Percentiles rank a stretch among this genome's conserved stretches.
Evolutionary conservation across 2,329 filamentous ascomycete species (phyloP).

Genomic region (Mollisia scopiformis): DNA sequence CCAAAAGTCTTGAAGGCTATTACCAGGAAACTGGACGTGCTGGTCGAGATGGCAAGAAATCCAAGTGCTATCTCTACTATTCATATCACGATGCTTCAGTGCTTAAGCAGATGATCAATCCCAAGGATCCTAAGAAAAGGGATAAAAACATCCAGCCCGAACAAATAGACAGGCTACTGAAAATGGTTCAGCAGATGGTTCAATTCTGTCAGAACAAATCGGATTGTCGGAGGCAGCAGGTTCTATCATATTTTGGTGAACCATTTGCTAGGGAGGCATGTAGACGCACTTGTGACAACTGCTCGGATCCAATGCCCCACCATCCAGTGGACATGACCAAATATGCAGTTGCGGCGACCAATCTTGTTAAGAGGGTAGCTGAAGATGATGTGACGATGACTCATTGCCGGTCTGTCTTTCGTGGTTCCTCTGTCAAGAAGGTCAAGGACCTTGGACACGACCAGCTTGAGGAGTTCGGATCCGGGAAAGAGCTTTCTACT

Average conservation of each 20-base stretch:
- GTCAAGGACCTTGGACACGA: conserved; percentile 49
- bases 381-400: conserved; percentile 68
- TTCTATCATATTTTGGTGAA: conserved; percentile 95
- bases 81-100: conserved; percentile 75
- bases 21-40: conserved; percentile 98
- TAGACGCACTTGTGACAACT: conserved; percentile 83
- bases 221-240: conserved; percentile 85
- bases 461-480: conserved; percentile 59
- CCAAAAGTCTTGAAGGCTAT: conserved; percentile 95
- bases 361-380: conserved; percentile 63
- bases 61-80: conserved; percentile 90
- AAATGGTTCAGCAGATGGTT: conserved; percentile 84
- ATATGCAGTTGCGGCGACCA: conserved; percentile 71
- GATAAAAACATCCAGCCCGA: conserved; percentile 65
- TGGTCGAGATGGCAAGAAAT: conserved; percentile 84
- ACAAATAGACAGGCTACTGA: conserved; percentile 81
- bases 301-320: conserved; percentile 73
- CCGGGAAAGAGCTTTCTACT: conserved; percentile 70
- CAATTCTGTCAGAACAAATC: conserved; percentile 88
- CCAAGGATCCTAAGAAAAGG: too few relatives aligned
- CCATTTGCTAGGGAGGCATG: conserved; percentile 75
- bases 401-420: conserved; percentile 83
- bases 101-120: conserved; percentile 84
- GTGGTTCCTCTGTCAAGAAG: conserved; percentile 63
- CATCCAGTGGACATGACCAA: conserved; percentile 76